Percentiles rank a stretch among this genome's conserved stretches.
phyloP scores from a whole-genome alignment of 78 protist species.

The Capsaspora owczarzaki region DNA sequence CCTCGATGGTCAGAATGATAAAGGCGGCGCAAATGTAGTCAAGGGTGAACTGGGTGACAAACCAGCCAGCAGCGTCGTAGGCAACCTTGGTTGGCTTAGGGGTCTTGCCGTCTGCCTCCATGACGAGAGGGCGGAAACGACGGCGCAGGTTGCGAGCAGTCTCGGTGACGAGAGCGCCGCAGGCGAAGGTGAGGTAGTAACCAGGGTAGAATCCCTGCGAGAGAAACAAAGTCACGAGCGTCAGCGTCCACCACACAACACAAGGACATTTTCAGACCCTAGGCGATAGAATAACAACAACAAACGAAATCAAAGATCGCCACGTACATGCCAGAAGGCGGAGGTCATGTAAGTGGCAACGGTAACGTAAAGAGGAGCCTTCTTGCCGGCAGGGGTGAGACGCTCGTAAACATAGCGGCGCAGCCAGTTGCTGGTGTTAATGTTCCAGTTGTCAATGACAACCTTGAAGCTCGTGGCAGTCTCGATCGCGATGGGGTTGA shows the following conservation, averaged over 20 bases:
- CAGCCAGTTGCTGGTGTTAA: slow-evolving; percentile 54
- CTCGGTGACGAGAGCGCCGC: neutral
- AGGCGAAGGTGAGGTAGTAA: neutral
- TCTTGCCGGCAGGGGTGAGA: slow-evolving; percentile 39
- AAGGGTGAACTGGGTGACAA: neutral
- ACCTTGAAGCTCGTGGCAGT: neutral
- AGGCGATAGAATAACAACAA: neutral
- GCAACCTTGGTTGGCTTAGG: neutral
- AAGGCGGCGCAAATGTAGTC: neutral
- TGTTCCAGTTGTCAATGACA: slow-evolving; percentile 42
- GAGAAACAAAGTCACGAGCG: too few species aligned
- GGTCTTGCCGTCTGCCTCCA: neutral
- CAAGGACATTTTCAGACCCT: neutral
- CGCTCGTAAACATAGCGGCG: slow-evolving; percentile 42
- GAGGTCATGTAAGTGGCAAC: slow-evolving; percentile 39
- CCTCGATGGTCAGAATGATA: neutral
- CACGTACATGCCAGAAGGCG: slow-evolving; percentile 66
- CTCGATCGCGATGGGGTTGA: neutral
- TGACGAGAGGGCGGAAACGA: neutral
- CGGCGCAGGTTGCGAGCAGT: neutral
- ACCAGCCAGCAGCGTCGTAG: neutral
- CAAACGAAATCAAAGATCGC: neutral
- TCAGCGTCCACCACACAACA: neutral
- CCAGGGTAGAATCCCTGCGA: slow-evolving; percentile 8
- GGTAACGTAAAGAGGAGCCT: slow-evolving; percentile 34